Evolutionary conservation across 352 stramenopile genomes (phyloP).

Genomic region (Phytophthora pinifolia): DNA sequence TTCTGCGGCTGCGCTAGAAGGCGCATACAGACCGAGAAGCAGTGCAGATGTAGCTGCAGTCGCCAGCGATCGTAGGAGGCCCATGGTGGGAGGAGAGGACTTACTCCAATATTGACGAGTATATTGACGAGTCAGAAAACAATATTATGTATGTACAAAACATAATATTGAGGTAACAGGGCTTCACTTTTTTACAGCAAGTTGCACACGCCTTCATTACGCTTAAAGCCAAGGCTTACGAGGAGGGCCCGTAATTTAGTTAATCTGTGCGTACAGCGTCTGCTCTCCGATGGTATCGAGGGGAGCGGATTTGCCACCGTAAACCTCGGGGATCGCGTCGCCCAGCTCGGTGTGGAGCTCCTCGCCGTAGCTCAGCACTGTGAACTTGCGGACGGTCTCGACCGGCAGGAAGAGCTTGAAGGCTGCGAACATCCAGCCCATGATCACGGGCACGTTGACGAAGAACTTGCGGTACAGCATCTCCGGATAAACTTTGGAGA

Average conservation of each 20-base stretch:
- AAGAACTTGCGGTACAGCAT: constrained; percentile 37
- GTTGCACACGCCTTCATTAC: background rate
- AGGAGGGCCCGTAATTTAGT: background rate
- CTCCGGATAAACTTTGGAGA: constrained; percentile 32
- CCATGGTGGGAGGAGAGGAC: constrained; percentile 21
- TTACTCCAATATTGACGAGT: background rate
- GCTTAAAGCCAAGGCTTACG: no score
- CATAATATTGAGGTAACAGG: constrained; percentile 1
- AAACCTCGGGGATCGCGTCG: constrained; percentile 22
- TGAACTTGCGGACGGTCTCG: constrained; percentile 30
- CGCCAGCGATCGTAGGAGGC: constrained; percentile 20
- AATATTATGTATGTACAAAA: background rate
- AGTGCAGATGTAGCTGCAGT: constrained; percentile 22
- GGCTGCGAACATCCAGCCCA: constrained; percentile 31
- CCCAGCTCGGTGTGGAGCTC: constrained; percentile 26
- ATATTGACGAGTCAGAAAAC: constrained; percentile 7
- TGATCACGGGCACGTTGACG: constrained; percentile 28
- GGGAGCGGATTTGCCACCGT: constrained; percentile 22
- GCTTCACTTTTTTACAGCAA: background rate
- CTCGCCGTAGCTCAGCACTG: constrained; percentile 31
- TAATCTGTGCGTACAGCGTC: constrained; percentile 19
- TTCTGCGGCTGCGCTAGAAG: constrained; percentile 6
- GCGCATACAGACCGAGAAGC: constrained; percentile 24
- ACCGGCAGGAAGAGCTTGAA: constrained; percentile 30
- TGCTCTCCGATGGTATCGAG: constrained; percentile 29